phyloP scores from a whole-genome alignment of 75 land plant genomes.

The Adiantum capillusveneris region DNA sequence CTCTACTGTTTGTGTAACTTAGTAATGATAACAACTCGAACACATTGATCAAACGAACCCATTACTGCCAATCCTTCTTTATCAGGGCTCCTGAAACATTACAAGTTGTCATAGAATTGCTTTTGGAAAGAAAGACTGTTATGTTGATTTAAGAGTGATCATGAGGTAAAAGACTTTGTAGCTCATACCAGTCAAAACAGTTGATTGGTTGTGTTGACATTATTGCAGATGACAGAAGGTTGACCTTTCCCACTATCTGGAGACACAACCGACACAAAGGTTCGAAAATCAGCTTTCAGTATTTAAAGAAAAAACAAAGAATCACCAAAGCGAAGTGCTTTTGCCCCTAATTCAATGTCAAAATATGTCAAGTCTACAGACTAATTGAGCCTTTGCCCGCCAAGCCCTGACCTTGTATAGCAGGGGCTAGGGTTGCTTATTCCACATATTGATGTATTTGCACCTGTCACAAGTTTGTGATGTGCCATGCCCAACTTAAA shows the following conservation, averaged over 20 bases:
- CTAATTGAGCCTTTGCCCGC: too few species aligned
- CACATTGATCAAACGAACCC: slow-evolving; percentile 42
- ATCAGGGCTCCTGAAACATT: slow-evolving; percentile 30
- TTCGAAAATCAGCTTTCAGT: not conserved
- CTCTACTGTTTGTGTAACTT: slow-evolving; percentile 22
- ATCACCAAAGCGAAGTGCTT: too few species aligned
- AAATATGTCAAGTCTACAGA: too few species aligned
- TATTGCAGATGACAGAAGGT: slow-evolving; percentile 14
- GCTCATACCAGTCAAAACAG: slow-evolving; percentile 28
- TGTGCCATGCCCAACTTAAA: too few species aligned
- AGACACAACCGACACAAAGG: not conserved
- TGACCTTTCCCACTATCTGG: slow-evolving; percentile 20
- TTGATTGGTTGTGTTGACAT: slow-evolving; percentile 36
- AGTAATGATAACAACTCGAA: slow-evolving; percentile 33
- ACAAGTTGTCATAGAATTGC: too few species aligned
- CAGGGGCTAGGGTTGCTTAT: too few species aligned
- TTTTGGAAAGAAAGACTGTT: too few species aligned
- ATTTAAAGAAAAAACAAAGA: too few species aligned
- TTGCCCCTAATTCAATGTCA: too few species aligned
- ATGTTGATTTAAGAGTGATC: not conserved
- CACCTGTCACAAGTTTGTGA: too few species aligned
- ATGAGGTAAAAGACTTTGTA: not conserved
- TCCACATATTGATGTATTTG: too few species aligned
- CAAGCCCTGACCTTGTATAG: too few species aligned
- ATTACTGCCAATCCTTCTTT: slow-evolving; percentile 36